Evolutionary conservation across 768 basidiomycete genomes (phyloP).

Genomic region (Omphalotus guepiniiformis): DNA sequence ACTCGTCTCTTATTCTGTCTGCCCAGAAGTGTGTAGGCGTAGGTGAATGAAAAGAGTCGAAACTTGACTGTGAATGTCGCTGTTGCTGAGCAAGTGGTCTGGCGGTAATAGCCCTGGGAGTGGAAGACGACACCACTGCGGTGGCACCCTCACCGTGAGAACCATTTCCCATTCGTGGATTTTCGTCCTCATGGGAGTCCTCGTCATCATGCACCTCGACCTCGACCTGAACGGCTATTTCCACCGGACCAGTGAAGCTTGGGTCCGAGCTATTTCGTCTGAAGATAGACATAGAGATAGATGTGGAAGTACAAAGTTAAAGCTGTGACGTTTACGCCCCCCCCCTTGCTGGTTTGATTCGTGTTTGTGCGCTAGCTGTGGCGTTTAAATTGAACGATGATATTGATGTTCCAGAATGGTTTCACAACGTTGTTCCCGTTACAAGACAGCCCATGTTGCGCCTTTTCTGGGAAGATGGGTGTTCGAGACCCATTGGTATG

Average conservation of each 20-base stretch:
- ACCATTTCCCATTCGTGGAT: background rate
- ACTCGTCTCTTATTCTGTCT: background rate
- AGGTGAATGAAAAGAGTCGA: background rate
- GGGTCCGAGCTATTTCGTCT: background rate
- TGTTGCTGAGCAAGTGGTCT: background rate
- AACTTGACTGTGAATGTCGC: background rate
- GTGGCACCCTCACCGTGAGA: background rate
- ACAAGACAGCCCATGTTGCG: too few relatives aligned
- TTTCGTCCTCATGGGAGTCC: background rate
- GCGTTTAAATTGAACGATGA: too few relatives aligned
- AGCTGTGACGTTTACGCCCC: too few relatives aligned
- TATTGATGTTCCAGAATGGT: too few relatives aligned
- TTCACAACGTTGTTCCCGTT: too few relatives aligned
- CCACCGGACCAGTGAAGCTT: conserved; percentile 1
- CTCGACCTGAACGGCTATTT: background rate
- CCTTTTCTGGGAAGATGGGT: too few relatives aligned
- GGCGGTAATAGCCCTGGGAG: too few relatives aligned
- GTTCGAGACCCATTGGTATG: too few relatives aligned
- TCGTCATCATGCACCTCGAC: conserved; percentile 5
- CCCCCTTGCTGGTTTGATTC: too few relatives aligned
- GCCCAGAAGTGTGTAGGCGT: background rate
- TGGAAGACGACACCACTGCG: too few relatives aligned
- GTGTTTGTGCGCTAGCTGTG: too few relatives aligned
- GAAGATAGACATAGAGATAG: conserved; percentile 2
- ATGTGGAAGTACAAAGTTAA: background rate